Conservation (phyloP, 148 eudicot species). For the Rhododendron williamsianum region DNA sequence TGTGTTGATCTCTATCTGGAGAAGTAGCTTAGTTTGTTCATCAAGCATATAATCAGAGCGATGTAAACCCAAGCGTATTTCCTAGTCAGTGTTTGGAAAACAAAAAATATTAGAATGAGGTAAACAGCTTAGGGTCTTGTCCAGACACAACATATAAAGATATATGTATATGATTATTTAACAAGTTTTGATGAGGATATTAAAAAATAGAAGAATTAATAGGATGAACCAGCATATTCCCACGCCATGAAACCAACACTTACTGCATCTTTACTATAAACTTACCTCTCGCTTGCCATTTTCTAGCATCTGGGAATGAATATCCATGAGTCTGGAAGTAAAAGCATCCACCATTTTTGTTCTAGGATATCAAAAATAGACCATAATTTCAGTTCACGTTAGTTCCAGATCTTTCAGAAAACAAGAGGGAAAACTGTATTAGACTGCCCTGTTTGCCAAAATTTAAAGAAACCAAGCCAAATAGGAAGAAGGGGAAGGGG, state of each 20-base stretch:
- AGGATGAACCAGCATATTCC: neutral
- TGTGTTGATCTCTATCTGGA: constrained; percentile 94
- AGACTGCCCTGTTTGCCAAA: neutral
- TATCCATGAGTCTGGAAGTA: constrained; percentile 83
- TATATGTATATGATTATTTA: neutral
- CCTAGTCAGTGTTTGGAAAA: constrained; percentile 32
- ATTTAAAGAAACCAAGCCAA: neutral
- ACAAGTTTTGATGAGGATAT: neutral
- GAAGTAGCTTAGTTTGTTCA: constrained; percentile 77
- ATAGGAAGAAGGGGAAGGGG: neutral
- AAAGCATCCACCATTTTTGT: constrained; percentile 78
- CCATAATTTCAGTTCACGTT: neutral
- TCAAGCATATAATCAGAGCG: constrained; percentile 99
- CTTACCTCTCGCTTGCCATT: constrained; percentile 74
- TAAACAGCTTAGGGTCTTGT: neutral
- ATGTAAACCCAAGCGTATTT: constrained; percentile 90
- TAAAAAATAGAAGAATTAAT: neutral
- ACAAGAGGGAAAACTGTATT: neutral
- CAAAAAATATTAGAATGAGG: constrained; percentile 1
- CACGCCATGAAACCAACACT: neutral
- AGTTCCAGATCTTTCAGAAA: neutral
- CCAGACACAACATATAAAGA: neutral
- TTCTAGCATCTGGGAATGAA: constrained; percentile 83
- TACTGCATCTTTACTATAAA: neutral
- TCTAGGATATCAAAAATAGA: constrained; percentile 33